Conservation (phyloP, 2,329 filamentous ascomycete species). For the Daldinia sp. region DNA sequence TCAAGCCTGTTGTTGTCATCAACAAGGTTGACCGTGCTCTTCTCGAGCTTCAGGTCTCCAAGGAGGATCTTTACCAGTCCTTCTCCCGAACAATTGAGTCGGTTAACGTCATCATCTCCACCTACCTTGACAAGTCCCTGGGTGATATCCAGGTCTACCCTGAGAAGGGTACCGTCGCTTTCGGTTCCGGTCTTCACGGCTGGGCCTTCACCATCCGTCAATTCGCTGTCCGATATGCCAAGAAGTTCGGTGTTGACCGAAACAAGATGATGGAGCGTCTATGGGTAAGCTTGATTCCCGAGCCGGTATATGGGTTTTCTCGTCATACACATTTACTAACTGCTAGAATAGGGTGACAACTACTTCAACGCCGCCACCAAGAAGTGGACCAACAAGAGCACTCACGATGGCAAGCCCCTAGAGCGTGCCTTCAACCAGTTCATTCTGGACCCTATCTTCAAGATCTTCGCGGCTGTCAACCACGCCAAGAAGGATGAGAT, state of each 20-base stretch:
- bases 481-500: constrained; percentile 99
- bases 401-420: constrained; percentile 85
- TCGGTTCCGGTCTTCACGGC: constrained; percentile 99
- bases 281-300: constrained; percentile 73
- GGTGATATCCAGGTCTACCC: constrained; percentile 99
- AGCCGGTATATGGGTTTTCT: not conserved
- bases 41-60: constrained; percentile 97
- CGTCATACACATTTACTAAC: constrained; percentile 40
- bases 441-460: constrained; percentile 99
- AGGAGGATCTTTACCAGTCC: constrained; percentile 99
- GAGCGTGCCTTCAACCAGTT: constrained; percentile 99
- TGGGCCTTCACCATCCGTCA: constrained; percentile 99
- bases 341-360: constrained; percentile 80
- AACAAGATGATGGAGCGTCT: constrained; percentile 99
- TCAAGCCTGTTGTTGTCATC: constrained; percentile 99
- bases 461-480: constrained; percentile 96
- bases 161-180: constrained; percentile 96
- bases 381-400: constrained; percentile 96
- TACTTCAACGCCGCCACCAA: constrained; percentile 99
- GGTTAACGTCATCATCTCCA: constrained; percentile 99
- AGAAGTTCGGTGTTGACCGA: constrained; percentile 99
- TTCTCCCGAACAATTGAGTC: constrained; percentile 99
- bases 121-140: constrained; percentile 95
- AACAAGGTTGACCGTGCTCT: constrained; percentile 99
- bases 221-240: constrained; percentile 95